Percentiles rank a stretch among this genome's conserved stretches.
phyloP scores from a whole-genome alignment of 83 land plant genomes.

The Picea abies region DNA sequence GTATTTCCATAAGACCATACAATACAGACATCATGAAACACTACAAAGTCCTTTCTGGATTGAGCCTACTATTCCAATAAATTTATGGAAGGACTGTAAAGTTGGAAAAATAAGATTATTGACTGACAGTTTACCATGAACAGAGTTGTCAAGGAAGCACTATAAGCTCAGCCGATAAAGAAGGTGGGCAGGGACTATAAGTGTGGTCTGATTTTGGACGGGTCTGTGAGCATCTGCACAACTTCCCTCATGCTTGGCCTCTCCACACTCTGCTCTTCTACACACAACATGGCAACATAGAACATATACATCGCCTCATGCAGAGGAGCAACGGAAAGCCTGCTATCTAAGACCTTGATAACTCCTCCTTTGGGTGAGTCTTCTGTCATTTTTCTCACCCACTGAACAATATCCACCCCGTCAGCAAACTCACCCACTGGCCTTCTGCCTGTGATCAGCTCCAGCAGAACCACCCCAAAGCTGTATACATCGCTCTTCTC shows the following conservation, averaged over 20 bases:
- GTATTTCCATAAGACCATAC: no score
- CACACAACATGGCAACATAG: constrained; percentile 73
- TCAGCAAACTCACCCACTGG: constrained; percentile 67
- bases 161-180: no score
- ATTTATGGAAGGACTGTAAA: no score
- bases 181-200: no score
- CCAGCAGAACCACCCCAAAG: constrained; percentile 65
- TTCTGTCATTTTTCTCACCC: constrained; percentile 38
- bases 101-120: no score
- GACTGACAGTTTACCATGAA: no score
- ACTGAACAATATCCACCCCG: constrained; percentile 67
- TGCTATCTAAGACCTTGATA: constrained; percentile 55
- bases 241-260: constrained; percentile 88
- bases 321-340: constrained; percentile 51
- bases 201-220: constrained; percentile 17
- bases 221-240: constrained; percentile 70
- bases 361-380: constrained; percentile 61
- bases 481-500: constrained; percentile 78
- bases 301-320: constrained; percentile 74
- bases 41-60: no score
- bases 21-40: no score
- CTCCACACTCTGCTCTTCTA: constrained; percentile 69
- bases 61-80: no score
- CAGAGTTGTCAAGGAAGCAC: no score
- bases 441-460: constrained; percentile 56